Evolutionary conservation across 2,329 filamentous ascomycete genomes (phyloP).

Genomic region (Scedosporium minutisporum): DNA sequence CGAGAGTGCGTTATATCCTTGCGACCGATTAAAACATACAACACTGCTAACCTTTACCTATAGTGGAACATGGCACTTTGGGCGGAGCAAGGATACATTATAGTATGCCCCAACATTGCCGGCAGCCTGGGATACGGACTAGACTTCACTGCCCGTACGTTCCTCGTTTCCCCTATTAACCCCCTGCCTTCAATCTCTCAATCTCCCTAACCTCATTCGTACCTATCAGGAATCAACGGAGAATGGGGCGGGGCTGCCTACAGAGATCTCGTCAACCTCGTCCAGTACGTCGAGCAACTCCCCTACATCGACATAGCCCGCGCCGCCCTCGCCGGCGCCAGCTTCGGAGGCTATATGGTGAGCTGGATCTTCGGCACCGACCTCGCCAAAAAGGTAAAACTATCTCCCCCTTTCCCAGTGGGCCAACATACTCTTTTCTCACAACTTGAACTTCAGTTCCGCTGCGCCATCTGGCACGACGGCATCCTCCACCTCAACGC

Average conservation of each 20-base stretch:
- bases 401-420: slow-evolving; percentile 11
- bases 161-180: neutral
- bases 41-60: neutral
- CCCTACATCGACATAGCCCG: slow-evolving; percentile 44
- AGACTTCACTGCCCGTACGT: slow-evolving; percentile 22
- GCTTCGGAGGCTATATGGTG: slow-evolving; percentile 52
- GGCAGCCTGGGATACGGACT: slow-evolving; percentile 48
- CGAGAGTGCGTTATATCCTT: slow-evolving; percentile 19
- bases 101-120: slow-evolving; percentile 49
- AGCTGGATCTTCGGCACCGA: slow-evolving; percentile 48
- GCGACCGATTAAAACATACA: neutral
- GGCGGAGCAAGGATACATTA: slow-evolving; percentile 51
- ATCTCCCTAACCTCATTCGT: slow-evolving; percentile 12
- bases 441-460: slow-evolving; percentile 6
- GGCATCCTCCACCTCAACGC: slow-evolving; percentile 27
- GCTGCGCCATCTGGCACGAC: slow-evolving; percentile 35
- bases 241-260: slow-evolving; percentile 26
- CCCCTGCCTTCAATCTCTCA: neutral
- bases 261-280: slow-evolving; percentile 43
- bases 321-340: slow-evolving; percentile 41
- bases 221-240: slow-evolving; percentile 36
- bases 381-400: slow-evolving; percentile 33
- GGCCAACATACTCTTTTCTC: neutral
- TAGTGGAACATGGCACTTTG: slow-evolving; percentile 46
- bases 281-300: slow-evolving; percentile 39